Evolutionary conservation across 1,284 basidiomycete species (phyloP), one percentile per base, ranked within the genome.

Genomic region (Mycena citricolor): DNA sequence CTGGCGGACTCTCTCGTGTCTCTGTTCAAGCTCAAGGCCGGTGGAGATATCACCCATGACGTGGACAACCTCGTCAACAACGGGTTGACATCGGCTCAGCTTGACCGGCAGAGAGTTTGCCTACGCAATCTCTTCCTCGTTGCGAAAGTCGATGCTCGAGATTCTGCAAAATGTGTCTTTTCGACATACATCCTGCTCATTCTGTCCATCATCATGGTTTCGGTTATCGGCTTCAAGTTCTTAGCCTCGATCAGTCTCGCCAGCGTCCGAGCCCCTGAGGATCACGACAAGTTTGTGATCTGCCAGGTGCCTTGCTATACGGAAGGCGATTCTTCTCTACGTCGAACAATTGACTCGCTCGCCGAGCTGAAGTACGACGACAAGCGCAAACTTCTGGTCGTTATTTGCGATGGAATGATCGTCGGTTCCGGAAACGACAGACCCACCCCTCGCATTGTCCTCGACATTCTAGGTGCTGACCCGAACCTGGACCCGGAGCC

Each of bases 331-430:
- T 69, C 79, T 24, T 97, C 92, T 3, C 75, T 99, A 49, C 79
- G 87, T 49, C 77, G 76, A 58, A 98, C 95, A 4, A 95, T 99
- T 64, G 92, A 99, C 64, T 97, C 94, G 14, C 73, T 99, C 44
- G 90, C 95, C 6, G 83, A 86, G 60, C 77, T 97, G 65, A 94
- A 92, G 66, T 99, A 98, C 62, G 94, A 99, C 61, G 94, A 99
- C 73, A 99, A 98, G 69, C 89, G 94, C 44, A 99, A 98, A 68
- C 72, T 99, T 4, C 71, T 98, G 21, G 83, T 97, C 54, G 74
- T 99, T 67, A 89, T 99, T 58, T 99, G 97, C 61, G 95, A 99
- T 65, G 95, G 97, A 57, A 99, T 94, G 81, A 98, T 99, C 55
- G 90, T 98, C 50, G 95, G 97, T 63, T 88, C 87, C 12, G 94